Evolutionary conservation across 2,329 filamentous ascomycete species (phyloP), one percentile per base, ranked within the genome.

Genomic region (Trichoderma breve): DNA sequence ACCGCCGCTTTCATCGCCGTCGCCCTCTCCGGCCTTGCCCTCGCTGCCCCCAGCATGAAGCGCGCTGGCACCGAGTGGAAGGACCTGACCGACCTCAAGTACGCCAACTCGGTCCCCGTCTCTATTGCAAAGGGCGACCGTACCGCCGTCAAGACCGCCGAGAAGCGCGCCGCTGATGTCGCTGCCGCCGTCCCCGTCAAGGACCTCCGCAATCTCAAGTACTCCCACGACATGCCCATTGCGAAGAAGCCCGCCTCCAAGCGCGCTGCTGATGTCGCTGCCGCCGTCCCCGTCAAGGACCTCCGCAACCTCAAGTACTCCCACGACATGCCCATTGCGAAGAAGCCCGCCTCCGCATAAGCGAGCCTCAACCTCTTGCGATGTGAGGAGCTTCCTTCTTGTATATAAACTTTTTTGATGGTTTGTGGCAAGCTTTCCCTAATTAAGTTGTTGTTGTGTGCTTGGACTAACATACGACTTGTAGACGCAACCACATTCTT

Each of bases 351-450:
- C 15, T 65, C 60, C 12, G 69, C 69, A 71, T 71, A 65, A 60
- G 55, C 43, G 32, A 32, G 32, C 28, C n/a, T 36, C 11, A 9
- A 43, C 51, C 64, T 61, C 63, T 26, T 12, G 18, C 57, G 57
- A 34, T 24, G 36, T 53, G 43, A 55, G 57, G 43, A 43, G 57
- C 15, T 62, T 62, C 57, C 53, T 72, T 72, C 58, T 64, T 72
- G 71, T 72, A 72, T 32, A 72, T 72, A 72, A 65, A 39, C 34
- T 24, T 71, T 72, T 61, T 64, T 68, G 30, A 64, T 55, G 71
- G 71, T 72, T 30, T 32, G 71, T 47, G 14, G n/a, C 28, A 30
- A 30, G 39, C 15, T 15, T 21, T 47, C n/a, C 12, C 24, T 21
- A 3, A 34, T 24, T 24, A 8, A 3, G 15, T 58, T n/a, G 24